phyloP scores from a whole-genome alignment of 2,329 filamentous ascomycete species.

The Gyromitra esculenta region DNA sequence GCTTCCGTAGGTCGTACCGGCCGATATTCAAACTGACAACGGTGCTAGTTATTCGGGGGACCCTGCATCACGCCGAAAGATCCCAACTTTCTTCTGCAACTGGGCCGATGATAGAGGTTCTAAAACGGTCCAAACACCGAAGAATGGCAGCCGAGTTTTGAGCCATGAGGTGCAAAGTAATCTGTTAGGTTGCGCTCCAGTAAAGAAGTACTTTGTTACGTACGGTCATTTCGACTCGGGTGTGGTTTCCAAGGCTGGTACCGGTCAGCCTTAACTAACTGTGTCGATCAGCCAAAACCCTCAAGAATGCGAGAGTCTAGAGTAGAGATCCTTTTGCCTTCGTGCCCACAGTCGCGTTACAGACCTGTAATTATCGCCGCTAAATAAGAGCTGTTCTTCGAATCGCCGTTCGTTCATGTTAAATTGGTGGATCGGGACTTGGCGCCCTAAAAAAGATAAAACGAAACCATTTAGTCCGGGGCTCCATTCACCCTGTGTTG shows the following conservation, averaged over 20 bases:
- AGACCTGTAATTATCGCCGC: conserved; percentile 15
- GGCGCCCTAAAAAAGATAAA: background rate
- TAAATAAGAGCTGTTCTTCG: conserved; percentile 1
- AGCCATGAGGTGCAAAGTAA: conserved; percentile 11
- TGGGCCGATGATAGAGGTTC: conserved; percentile 44
- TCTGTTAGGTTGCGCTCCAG: conserved; percentile 12
- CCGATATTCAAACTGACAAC: conserved; percentile 40
- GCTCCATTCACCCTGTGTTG: conserved; percentile 8
- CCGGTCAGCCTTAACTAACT: background rate
- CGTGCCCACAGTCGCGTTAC: background rate
- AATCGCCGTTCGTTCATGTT: background rate
- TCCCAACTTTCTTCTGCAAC: conserved; percentile 36
- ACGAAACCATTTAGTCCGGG: conserved; percentile 1
- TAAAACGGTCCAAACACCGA: conserved; percentile 39
- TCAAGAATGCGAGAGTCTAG: background rate
- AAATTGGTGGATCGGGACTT: background rate
- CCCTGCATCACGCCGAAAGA: conserved; percentile 46
- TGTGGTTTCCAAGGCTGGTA: conserved; percentile 19
- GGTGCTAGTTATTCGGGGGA: conserved; percentile 27
- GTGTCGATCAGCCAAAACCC: too few relatives aligned
- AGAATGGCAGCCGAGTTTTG: conserved; percentile 21
- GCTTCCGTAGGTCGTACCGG: conserved; percentile 36
- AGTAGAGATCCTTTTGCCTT: background rate
- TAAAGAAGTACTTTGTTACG: conserved; percentile 30
- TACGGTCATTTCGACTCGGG: conserved; percentile 22